These are phyloP conservation scores for Durio zibethinus DNA, from an alignment of 345 rosid species.

Conservation along the genomic window DNA sequence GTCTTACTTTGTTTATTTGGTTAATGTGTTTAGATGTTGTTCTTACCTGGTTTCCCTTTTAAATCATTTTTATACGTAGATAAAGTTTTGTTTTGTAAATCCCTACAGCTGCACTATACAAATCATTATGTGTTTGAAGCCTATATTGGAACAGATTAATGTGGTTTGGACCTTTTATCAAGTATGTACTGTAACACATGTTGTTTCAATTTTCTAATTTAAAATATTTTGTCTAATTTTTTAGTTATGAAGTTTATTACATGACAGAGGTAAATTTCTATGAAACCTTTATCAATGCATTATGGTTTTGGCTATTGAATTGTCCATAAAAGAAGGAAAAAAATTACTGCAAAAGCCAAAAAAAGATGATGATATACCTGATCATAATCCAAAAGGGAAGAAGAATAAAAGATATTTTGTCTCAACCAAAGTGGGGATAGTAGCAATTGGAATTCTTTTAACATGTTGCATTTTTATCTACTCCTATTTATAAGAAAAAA, in stretches of 20 bases:
- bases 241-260: neutral
- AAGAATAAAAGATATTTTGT: constrained; percentile 8
- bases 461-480: constrained; percentile 53
- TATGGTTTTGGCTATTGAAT: constrained; percentile 34
- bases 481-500: constrained; percentile 58
- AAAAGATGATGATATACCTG: constrained; percentile 14
- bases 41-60: too few species aligned
- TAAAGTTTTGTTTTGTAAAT: constrained; percentile 48
- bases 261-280: neutral
- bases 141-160: constrained; percentile 33
- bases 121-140: constrained; percentile 41
- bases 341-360: constrained; percentile 44
- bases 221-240: too few species aligned
- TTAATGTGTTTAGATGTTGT: too few species aligned
- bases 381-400: constrained; percentile 4
- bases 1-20: too few species aligned
- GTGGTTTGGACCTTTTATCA: constrained; percentile 35
- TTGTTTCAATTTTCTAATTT: neutral
- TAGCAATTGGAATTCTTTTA: constrained; percentile 49
- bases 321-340: constrained; percentile 37
- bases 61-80: too few species aligned
- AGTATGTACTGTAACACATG: constrained; percentile 37
- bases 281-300: constrained; percentile 8
- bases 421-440: constrained; percentile 36
- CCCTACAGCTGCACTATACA: constrained; percentile 39